Evolutionary conservation across 306 rosid species (phyloP).

Genomic region (Datisca glomerata): DNA sequence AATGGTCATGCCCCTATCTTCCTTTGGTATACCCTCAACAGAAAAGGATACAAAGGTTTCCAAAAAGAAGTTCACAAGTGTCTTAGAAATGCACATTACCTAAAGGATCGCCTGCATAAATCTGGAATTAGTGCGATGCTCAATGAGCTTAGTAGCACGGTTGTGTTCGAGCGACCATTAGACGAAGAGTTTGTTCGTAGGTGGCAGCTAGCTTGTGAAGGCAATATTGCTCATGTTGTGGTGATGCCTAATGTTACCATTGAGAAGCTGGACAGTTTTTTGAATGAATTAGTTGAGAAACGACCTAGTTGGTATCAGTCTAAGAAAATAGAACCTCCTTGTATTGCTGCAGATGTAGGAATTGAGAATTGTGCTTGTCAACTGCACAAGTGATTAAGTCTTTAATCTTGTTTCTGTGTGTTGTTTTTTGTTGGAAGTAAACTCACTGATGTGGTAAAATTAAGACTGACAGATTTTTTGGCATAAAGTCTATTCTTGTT

Average conservation of each 20-base stretch:
- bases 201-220: slow-evolving; percentile 62
- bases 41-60: slow-evolving; percentile 44
- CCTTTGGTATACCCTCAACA: slow-evolving; percentile 55
- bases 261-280: slow-evolving; percentile 39
- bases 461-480: too few relatives aligned
- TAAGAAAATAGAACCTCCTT: slow-evolving; percentile 20
- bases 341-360: slow-evolving; percentile 38
- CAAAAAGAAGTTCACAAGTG: slow-evolving; percentile 59
- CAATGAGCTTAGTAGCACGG: slow-evolving; percentile 48
- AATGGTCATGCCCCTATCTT: slow-evolving; percentile 62
- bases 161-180: slow-evolving; percentile 50
- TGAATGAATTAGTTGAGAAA: slow-evolving; percentile 22
- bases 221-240: slow-evolving; percentile 49
- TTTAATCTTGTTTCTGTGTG: too few relatives aligned
- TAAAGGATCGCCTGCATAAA: slow-evolving; percentile 23
- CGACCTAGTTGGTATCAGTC: slow-evolving; percentile 27
- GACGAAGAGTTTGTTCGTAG: slow-evolving; percentile 36
- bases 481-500: too few relatives aligned
- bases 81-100: slow-evolving; percentile 47
- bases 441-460: too few relatives aligned
- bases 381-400: slow-evolving; percentile 21
- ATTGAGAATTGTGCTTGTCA: slow-evolving; percentile 32
- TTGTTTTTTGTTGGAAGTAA: too few relatives aligned
- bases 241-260: slow-evolving; percentile 46
- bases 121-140: slow-evolving; percentile 55